A percentile compares a stretch with the other conserved stretches of the same genome.
phyloP scores from a whole-genome alignment of 2,329 filamentous ascomycete species.

The Aspergillus alliaceus region DNA sequence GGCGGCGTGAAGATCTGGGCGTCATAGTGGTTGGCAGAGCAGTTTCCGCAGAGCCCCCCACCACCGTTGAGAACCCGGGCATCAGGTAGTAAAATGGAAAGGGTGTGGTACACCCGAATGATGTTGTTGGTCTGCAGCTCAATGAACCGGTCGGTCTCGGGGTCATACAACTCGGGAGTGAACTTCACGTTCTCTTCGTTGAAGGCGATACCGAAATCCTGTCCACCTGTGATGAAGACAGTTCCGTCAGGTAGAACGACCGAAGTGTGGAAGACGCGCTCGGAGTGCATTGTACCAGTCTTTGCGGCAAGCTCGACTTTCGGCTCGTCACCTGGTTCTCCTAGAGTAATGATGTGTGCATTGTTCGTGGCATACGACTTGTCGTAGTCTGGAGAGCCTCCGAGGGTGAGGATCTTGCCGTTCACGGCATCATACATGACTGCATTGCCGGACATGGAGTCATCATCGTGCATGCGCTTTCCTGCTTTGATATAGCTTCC shows the following conservation, averaged over 20 bases:
- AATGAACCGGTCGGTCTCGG: constrained; percentile 41
- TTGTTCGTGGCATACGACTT: constrained; percentile 43
- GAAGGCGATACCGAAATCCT: constrained; percentile 45
- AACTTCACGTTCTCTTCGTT: constrained; percentile 45
- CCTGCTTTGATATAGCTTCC: constrained; percentile 41
- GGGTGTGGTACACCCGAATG: constrained; percentile 47
- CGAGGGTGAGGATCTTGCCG: constrained; percentile 35
- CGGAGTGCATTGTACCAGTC: constrained; percentile 42
- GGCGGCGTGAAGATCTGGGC: constrained; percentile 57
- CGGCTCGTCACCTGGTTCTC: constrained; percentile 17
- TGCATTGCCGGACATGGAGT: constrained; percentile 14
- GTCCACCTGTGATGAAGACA: constrained; percentile 51
- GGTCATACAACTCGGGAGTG: constrained; percentile 50
- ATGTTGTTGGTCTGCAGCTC: constrained; percentile 15
- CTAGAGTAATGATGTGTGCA: constrained; percentile 54
- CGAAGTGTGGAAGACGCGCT: constrained; percentile 48
- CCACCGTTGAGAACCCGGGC: constrained; percentile 53
- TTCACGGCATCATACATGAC: constrained; percentile 27
- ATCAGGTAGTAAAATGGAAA: constrained; percentile 52
- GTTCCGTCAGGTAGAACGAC: constrained; percentile 53
- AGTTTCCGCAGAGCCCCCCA: constrained; percentile 54
- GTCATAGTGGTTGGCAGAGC: constrained; percentile 53
- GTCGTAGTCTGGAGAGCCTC: constrained; percentile 10
- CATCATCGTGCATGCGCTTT: constrained; percentile 33
- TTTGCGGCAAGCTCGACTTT: constrained; percentile 10